These are phyloP conservation scores for Aechmea fasciata DNA, from an alignment of 176 grass and related monocot genomes.

Conservation along the genomic window DNA sequence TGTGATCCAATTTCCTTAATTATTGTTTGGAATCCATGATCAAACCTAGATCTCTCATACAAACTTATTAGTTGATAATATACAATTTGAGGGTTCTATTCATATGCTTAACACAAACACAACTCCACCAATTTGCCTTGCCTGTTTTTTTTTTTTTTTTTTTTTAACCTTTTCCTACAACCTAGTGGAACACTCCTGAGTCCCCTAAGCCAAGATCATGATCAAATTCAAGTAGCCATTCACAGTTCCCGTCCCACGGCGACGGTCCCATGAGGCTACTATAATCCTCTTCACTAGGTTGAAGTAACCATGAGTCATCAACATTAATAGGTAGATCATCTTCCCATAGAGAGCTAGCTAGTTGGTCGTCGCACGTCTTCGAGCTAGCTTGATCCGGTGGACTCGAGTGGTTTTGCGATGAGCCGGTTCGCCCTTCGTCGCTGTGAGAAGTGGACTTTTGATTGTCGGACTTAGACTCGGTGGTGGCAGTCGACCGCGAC, in stretches of 20 bases:
- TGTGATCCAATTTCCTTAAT: neutral
- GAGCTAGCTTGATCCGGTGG: conserved; percentile 21
- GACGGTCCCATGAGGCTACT: neutral
- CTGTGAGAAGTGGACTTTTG: conserved; percentile 19
- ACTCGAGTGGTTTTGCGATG: conserved; percentile 10
- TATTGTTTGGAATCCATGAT: neutral
- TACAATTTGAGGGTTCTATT: neutral
- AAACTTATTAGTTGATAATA: conserved; percentile 1
- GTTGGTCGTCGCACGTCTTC: neutral
- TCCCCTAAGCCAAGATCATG: conserved; percentile 43
- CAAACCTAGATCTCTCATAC: neutral
- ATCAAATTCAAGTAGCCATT: conserved; percentile 77
- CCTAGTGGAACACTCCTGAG: conserved; percentile 18
- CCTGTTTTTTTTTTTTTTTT: no score
- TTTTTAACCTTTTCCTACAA: conserved; percentile 11
- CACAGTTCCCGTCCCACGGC: conserved; percentile 25
- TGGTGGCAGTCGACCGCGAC: conserved; percentile 33
- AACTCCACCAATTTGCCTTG: conserved; percentile 32
- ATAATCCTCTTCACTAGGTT: conserved; percentile 9
- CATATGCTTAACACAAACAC: conserved; percentile 20
- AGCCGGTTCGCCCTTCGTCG: conserved; percentile 34
- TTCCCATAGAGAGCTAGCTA: conserved; percentile 55
- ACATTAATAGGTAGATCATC: conserved; percentile 41
- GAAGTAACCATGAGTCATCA: conserved; percentile 47
- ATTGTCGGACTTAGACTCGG: conserved; percentile 37